Conservation (phyloP, 164 flowering plant genomes). For the Buxus sempervirens region DNA sequence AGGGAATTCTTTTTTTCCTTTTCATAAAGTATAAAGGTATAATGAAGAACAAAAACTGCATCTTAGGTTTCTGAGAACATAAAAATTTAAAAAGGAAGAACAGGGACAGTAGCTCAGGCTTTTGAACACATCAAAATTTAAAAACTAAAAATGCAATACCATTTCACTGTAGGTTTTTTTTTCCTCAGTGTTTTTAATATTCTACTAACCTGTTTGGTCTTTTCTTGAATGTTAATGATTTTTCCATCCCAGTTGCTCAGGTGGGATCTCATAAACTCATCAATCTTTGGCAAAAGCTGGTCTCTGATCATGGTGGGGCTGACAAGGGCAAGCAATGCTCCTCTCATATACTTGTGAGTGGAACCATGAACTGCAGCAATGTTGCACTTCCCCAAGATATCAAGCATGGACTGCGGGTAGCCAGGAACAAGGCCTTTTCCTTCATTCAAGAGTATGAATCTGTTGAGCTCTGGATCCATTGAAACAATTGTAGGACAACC, state of each 20-base stretch:
- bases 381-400: slow-evolving; percentile 78
- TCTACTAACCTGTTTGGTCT: slow-evolving; percentile 79
- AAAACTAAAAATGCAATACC: background rate
- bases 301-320: slow-evolving; percentile 69
- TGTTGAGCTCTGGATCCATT: slow-evolving; percentile 95
- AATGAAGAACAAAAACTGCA: no score
- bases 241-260: slow-evolving; percentile 60
- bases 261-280: slow-evolving; percentile 78
- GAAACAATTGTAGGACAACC: slow-evolving; percentile 90
- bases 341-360: slow-evolving; percentile 82
- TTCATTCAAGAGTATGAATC: slow-evolving; percentile 84
- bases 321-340: slow-evolving; percentile 67
- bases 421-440: slow-evolving; percentile 91
- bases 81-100: background rate
- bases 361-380: slow-evolving; percentile 89
- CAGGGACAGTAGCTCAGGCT: background rate
- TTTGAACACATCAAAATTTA: background rate
- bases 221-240: slow-evolving; percentile 69
- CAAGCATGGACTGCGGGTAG: slow-evolving; percentile 91
- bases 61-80: no score
- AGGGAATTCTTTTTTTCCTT: no score
- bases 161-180: background rate
- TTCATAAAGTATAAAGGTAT: no score
- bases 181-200: background rate
- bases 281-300: slow-evolving; percentile 69